Conservation (phyloP, 2,329 filamentous ascomycete genomes). For the Huntiella decipiens region DNA sequence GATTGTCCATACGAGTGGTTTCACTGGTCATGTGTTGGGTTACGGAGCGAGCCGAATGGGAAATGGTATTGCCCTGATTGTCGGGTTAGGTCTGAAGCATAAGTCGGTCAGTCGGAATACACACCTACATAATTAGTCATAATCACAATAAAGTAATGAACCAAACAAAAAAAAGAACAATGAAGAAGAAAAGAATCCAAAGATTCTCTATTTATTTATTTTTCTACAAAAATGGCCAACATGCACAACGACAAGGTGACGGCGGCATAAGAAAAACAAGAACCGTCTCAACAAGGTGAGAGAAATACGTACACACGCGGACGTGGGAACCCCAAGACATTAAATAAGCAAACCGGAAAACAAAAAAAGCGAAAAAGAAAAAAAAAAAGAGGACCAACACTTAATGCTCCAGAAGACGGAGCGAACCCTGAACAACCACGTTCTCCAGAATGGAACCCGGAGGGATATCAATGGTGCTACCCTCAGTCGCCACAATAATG, state of each 20-base stretch:
- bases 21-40: conserved; percentile 57
- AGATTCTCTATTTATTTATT: too few relatives aligned
- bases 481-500: conserved; percentile 96
- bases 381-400: not conserved
- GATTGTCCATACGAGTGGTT: conserved; percentile 74
- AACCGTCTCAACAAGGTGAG: too few relatives aligned
- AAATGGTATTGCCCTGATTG: conserved; percentile 51
- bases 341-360: not conserved
- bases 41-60: conserved; percentile 48
- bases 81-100: conserved; percentile 23
- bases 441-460: conserved; percentile 96
- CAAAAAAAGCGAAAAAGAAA: not conserved
- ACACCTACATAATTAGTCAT: not conserved
- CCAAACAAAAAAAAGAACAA: not conserved
- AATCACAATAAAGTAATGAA: not conserved
- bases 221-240: too few relatives aligned
- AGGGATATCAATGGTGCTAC: conserved; percentile 92
- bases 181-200: too few relatives aligned
- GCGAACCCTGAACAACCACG: conserved; percentile 92
- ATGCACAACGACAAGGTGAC: too few relatives aligned
- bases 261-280: too few relatives aligned
- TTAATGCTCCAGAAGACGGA: conserved; percentile 54
- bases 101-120: not conserved
- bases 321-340: too few relatives aligned
- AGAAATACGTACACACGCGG: too few relatives aligned